Evolutionary conservation across 2,329 filamentous ascomycete species (phyloP), one percentile per base, ranked within the genome.

Genomic region (Fusarium brevicatenulatum): DNA sequence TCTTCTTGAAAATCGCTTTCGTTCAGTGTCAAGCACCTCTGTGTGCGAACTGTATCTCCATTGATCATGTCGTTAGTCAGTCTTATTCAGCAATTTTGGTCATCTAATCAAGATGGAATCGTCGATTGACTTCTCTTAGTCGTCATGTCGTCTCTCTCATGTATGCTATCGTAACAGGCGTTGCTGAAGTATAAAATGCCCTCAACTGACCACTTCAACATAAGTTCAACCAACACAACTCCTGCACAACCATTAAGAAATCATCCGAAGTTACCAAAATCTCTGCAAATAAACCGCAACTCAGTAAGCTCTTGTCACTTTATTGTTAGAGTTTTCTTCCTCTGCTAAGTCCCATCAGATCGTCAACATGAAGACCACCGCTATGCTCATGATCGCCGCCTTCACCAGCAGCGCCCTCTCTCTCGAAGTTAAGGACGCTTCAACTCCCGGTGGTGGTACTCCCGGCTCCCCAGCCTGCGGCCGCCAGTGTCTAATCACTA

Each of bases 101-200:
- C n/a, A 4, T 32, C 7, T 6, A 19, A 1, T 5, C 5, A 5
- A 9, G 2, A 2, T 1, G 3, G 1, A 4, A 40, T 28, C 25
- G 19, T 3, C 37, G 25, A 55, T 55, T 11, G 2, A 1, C 3
- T 23, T 18, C 13, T 19, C 9, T 2, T 1, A 16, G 7, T 15
- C 7, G 3, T 7, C 5, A 2, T 19, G 3, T 19, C 7, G 25
- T 12, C 1, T 19, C 7, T n/a, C 32, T 0, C 3, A 32, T 13
- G 6, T 0, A 3, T 28, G 11, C 13, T 39, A 5, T 19, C 8
- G 13, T 3, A 10, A 0, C 1, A 9, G 16, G 5, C 0, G 2
- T 2, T 12, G 1, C 30, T 9, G 21, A 19, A n/a, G 25, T 32
- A 55, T 55, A 55, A 42, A 32, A 11, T 5, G 8, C 9, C 4